Evolutionary conservation across 768 basidiomycete species (phyloP).

Genomic region (Sporobolomyces pararoseus): DNA sequence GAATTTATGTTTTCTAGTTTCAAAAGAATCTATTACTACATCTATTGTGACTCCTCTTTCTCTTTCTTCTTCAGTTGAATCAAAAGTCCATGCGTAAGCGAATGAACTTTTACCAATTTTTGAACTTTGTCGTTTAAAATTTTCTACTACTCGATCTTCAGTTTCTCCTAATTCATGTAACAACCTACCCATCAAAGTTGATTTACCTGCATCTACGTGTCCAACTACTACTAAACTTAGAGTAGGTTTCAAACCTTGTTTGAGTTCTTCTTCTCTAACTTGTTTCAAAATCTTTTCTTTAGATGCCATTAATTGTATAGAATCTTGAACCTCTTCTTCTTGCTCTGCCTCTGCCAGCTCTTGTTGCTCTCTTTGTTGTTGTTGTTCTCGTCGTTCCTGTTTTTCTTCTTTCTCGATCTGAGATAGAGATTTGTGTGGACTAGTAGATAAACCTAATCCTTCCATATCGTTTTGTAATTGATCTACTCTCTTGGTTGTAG

Average conservation of each 20-base stretch:
- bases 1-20: conserved; percentile 70
- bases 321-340: conserved; percentile 53
- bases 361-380: background rate
- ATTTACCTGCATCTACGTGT: conserved; percentile 99
- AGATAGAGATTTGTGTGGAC: background rate
- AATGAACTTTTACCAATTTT: conserved; percentile 92
- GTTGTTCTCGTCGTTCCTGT: background rate
- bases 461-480: conserved; percentile 31
- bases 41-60: conserved; percentile 98
- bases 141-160: conserved; percentile 74
- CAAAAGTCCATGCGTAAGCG: conserved; percentile 96
- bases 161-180: conserved; percentile 85
- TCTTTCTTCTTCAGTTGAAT: conserved; percentile 86
- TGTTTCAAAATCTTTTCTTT: conserved; percentile 80
- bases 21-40: conserved; percentile 66
- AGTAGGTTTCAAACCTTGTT: conserved; percentile 58
- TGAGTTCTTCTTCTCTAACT: conserved; percentile 58
- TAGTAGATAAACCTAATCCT: conserved; percentile 16
- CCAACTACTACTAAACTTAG: conserved; percentile 90
- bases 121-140: conserved; percentile 82
- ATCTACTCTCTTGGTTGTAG: conserved; percentile 7
- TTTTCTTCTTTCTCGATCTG: conserved; percentile 4
- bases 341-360: conserved; percentile 60
- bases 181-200: conserved; percentile 90
- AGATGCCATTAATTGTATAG: conserved; percentile 56